Conservation (phyloP, 2,329 filamentous ascomycete genomes). For the Bipolaris victoriae region DNA sequence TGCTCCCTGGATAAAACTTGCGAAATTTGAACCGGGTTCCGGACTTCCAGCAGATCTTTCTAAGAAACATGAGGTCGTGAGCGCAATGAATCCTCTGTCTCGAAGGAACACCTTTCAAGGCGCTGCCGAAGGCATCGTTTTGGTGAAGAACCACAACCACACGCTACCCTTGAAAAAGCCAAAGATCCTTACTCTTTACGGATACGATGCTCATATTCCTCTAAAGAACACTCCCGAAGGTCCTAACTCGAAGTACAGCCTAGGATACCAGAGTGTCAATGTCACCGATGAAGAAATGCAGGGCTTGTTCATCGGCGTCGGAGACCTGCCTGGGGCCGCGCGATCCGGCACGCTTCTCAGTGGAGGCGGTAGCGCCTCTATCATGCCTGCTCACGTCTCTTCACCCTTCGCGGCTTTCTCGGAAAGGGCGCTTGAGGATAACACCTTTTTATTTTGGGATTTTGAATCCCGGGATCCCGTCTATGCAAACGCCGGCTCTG, state of each 20-base stretch:
- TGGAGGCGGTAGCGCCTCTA: slow-evolving; percentile 21
- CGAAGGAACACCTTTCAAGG: not conserved
- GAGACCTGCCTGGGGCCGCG: slow-evolving; percentile 15
- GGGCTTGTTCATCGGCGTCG: slow-evolving; percentile 17
- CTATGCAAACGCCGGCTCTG: slow-evolving; percentile 2
- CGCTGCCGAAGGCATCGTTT: slow-evolving; percentile 14
- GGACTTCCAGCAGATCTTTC: not conserved
- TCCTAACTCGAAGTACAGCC: slow-evolving; percentile 17
- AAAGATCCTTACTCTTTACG: not conserved
- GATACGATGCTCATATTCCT: not conserved
- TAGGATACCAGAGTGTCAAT: slow-evolving; percentile 11
- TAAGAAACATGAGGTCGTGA: not conserved
- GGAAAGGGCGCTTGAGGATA: slow-evolving; percentile 12
- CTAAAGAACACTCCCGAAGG: slow-evolving; percentile 4
- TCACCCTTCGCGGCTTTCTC: slow-evolving; percentile 15
- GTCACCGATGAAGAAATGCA: slow-evolving; percentile 13
- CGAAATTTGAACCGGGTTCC: not conserved
- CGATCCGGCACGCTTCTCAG: slow-evolving; percentile 18
- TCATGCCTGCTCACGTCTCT: slow-evolving; percentile 8
- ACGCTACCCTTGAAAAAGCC: slow-evolving; percentile 56
- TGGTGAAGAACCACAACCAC: slow-evolving; percentile 60
- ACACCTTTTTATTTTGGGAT: slow-evolving; percentile 10
- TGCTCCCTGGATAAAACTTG: not conserved
- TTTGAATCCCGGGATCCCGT: not conserved
- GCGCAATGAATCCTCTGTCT: not conserved